Evolutionary conservation across 768 basidiomycete species (phyloP), one percentile per base, ranked within the genome.

Genomic region (Boletus sp.): DNA sequence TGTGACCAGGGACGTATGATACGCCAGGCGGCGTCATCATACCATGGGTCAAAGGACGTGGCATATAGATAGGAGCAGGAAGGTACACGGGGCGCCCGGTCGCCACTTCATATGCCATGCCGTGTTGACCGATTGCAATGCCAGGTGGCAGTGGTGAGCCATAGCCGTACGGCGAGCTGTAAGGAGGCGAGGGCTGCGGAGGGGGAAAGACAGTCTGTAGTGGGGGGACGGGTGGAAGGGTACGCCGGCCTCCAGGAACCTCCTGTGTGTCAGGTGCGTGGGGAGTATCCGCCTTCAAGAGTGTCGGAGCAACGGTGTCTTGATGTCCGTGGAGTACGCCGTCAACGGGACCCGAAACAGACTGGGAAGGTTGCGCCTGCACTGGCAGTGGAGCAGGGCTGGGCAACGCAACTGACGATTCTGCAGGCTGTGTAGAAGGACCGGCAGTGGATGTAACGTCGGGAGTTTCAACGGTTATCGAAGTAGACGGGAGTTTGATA

Each of bases 31-130:
- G 77, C 37, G 76, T 71, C 67, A 80, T 75, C 69, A 83, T 81
- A 14, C 80, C 74, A 57, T 81, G 83, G 62, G 86, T 78, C 54
- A 84, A 66, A 15, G 87, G 85, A n/a, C 83, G 85, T 50, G 86
- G 85, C 48, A 83, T 84, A 66, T 83, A 88, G 76, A 88, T 79
- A 18, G 83, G 80, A 12, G 80, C 77, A 59, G 85, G 81, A 30
- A 92, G 77, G 64, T 87, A 87, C 35, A 93, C 85, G 11, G 89
- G 83, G 39, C 89, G 89, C 40, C 92, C 92, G 5, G 89, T 92
- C 14, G 89, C 84, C 50, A 92, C 67, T 70, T 93, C 91, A 67
- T 86, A 92, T n/a, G 89, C 78, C 75, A 90, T 79, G 33, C 91
- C 91, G 57, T 89, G 85, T 52, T 84, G 82, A 61, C 85, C 85